Evolutionary conservation across 306 rosid genomes (phyloP), one percentile per base, ranked within the genome.

Genomic region (Benincasa hispida): DNA sequence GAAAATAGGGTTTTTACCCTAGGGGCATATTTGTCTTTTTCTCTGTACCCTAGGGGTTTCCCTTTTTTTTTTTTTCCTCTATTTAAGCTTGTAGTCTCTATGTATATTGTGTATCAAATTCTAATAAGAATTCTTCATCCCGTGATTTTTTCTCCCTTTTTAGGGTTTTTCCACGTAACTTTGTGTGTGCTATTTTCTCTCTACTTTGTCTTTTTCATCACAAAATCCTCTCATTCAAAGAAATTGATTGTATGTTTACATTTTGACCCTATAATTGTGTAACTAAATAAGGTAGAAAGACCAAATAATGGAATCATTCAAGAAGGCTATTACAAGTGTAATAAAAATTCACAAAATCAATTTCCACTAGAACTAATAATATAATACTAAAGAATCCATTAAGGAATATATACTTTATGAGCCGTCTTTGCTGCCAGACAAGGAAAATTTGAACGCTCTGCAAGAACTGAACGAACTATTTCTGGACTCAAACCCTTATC

Each of bases 401-500:
- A 50, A 63, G 56, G 7, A 79, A 57, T 21, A 58, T 83, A 81
- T 85, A 93, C 98, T 82, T 87, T 88, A 73, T 80, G 73, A 78
- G 96, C 97, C 65, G 98, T 87, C 80, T 86, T 90, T 47, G 94
- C 93, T 19, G 96, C 96, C 19, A 93, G 91, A 79, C 86, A 83
- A 34, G 93, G 98, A 51, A 79, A 84, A 60, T 88, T 90, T 58
- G 97, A 92, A 58, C 96, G 88, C 84, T 93, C 97, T 28, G 80
- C 80, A 61, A 90, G 97, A 63, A 91, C 75, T 11, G 98, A 88
- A 75, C 89, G 96, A 73, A 93, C 97, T 51, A 93, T 81, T 86
- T 91, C 98, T 79, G 90, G 62, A 80, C 69, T 88, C 77, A 88
- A 85, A 74, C 87, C 97, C 91, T 86, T 88, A 82, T 93, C 97